Conservation (phyloP, 2,329 filamentous ascomycete species). For the Sclerotinia nivalis region DNA sequence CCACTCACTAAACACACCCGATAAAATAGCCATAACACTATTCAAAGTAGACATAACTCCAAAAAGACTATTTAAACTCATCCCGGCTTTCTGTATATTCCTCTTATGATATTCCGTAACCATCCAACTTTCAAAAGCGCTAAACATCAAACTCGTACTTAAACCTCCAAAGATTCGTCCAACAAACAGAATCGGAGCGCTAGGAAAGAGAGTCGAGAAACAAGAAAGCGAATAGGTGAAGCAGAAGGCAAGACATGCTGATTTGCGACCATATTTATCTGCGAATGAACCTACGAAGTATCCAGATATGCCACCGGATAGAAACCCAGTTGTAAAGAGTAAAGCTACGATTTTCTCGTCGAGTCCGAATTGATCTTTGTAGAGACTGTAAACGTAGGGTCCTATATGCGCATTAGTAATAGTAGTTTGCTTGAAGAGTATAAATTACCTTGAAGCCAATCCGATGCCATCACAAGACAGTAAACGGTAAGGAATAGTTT, state of each 20-base stretch:
- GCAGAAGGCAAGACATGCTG: conserved; percentile 58
- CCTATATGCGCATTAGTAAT: conserved; percentile 41
- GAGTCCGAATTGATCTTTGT: conserved; percentile 40
- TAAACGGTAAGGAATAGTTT: conserved; percentile 48
- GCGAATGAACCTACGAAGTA: conserved; percentile 41
- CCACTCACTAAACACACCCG: conserved; percentile 54
- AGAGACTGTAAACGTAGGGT: conserved; percentile 41
- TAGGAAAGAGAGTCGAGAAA: conserved; percentile 50
- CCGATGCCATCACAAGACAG: conserved; percentile 51
- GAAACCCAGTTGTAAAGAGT: conserved; percentile 41
- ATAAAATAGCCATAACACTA: conserved; percentile 55
- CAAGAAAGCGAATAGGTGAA: conserved; percentile 54
- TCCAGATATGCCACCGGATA: conserved; percentile 39
- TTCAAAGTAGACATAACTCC: conserved; percentile 55
- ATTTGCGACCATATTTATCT: conserved; percentile 45
- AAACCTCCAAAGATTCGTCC: conserved; percentile 57
- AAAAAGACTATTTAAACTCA: conserved; percentile 53
- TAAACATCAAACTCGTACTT: conserved; percentile 58
- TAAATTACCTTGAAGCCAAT: conserved; percentile 53
- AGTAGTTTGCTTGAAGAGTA: conserved; percentile 26
- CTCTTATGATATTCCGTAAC: conserved; percentile 56
- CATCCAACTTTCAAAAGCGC: conserved; percentile 63
- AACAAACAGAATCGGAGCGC: conserved; percentile 49
- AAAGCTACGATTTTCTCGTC: conserved; percentile 37
- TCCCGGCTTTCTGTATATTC: conserved; percentile 46